Evolutionary conservation across 1,284 basidiomycete genomes (phyloP), one percentile per base, ranked within the genome.

Genomic region (Grifola frondosa): DNA sequence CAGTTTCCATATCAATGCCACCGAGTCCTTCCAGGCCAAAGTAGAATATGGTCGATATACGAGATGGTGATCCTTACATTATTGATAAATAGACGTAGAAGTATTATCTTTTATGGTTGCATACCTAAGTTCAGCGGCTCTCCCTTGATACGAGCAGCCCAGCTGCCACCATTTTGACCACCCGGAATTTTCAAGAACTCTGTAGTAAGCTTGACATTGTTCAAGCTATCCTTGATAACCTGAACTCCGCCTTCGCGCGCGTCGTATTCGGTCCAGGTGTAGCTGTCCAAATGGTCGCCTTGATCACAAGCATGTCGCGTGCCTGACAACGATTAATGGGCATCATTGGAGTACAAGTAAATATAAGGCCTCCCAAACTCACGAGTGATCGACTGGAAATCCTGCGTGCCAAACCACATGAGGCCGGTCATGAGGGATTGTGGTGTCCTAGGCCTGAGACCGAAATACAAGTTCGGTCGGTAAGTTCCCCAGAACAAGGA

Each of bases 401-500:
- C 78, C 34, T 89, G 81, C 5, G 87, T 83, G 19, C 91, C 88
- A 64, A 89, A 90, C 93, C 94, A 97, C 64, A 95, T 80, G 30
- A 97, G 77, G 26, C 94, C 95, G 3, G 88, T 90, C 81, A 95
- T 80, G 21, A 97, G 75, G 11, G 91, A 92, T 54, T 91, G 80
- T 1, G 94, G 90, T 46, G 91, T 68, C 32, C 84, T 78, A 16
- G 94, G 89, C 33, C 91, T 74, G 40, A 97, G 69, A 22, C 94
- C 94, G 66, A 97, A 96, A 70, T 97, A 97, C 22, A 97, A 75
- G 59, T 92, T 91, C 1, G 94, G 91, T 29, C 94, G 75, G 63
- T 95, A 97, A 0, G 88, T 74, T 3, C 92, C 92, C 94, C 94
- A 97, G 54, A 92, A 64, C n/a, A 92, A 66, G 7, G 84, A 81